Evolutionary conservation across 768 basidiomycete species (phyloP), one percentile per base, ranked within the genome.

Genomic region (Suillus ampliporus): DNA sequence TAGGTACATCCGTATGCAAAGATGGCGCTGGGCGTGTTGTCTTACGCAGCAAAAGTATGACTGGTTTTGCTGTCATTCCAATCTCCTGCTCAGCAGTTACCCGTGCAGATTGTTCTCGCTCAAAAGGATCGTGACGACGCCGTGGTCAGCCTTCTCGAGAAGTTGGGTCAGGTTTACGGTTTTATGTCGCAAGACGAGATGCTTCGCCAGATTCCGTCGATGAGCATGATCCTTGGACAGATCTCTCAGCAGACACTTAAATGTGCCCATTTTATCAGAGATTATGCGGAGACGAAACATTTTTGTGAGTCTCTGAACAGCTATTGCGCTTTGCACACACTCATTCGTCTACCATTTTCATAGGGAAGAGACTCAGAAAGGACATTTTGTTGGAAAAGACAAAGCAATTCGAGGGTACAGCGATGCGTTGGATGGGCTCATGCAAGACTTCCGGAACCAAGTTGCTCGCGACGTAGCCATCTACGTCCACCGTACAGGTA

Each of bases 191-290:
- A 46, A 34, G 60, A 34, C 17, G 14, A 57, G 5, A 28, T 26
- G 1, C 37, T 57, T 8, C 3, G 8, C 14, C 15, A 46, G 4
- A 44, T 63, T n/a, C 5, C 8, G 14, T 56, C 50, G 1, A 57
- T 47, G 62, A 10, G 7, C 1, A 14, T 21, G 6, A 63, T 57
- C 17, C 5, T 62, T 1, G 62, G 41, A 15, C 53, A 19, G 1
- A 56, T 57, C 3, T n/a, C 37, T 15, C 61, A 64, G 34, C 53
- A 57, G 21, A 58, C 54, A 1, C n/a, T 43, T 1, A 43, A 63
- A n/a, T 64, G 63, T 11, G 11, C 52, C n/a, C 26, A 57, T 2
- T 64, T 64, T 44, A 57, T 64, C n/a, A 35, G 4, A 9, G 48
- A 64, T 15, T 63, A 64, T n/a, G 14, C 62, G 0, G 63, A 14